phyloP scores from a whole-genome alignment of 2,329 filamentous ascomycete genomes.

The Pseudogymnoascus sp. region DNA sequence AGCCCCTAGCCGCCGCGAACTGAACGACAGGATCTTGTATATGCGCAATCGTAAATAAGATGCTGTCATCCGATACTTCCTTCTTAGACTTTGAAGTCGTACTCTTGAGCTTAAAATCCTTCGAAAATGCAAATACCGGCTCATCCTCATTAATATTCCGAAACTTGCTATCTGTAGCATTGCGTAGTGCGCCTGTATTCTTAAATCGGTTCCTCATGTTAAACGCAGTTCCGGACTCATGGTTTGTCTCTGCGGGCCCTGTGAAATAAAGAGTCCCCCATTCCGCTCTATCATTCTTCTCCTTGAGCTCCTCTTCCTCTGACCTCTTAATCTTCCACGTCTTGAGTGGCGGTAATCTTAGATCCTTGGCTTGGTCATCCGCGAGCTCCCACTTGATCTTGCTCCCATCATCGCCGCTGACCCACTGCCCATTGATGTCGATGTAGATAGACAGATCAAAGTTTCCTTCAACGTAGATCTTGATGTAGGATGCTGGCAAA shows the following conservation, averaged over 20 bases:
- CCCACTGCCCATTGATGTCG: conserved; percentile 72
- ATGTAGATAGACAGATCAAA: conserved; percentile 59
- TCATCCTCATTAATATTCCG: conserved; percentile 68
- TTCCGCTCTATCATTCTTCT: conserved; percentile 67
- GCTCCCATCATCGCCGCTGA: conserved; percentile 65
- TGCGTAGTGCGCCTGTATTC: conserved; percentile 55
- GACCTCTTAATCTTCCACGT: conserved; percentile 58
- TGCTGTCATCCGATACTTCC: conserved; percentile 38
- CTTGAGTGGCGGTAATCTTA: conserved; percentile 42
- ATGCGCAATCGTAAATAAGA: conserved; percentile 69
- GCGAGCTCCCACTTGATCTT: conserved; percentile 63
- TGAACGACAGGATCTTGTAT: conserved; percentile 74
- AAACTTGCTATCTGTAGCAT: conserved; percentile 59
- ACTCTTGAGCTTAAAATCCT: conserved; percentile 48
- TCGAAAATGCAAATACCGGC: conserved; percentile 74
- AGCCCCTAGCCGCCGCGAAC: conserved; percentile 66
- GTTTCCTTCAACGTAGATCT: conserved; percentile 59
- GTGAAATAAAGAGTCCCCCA: conserved; percentile 79
- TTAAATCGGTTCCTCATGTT: conserved; percentile 63
- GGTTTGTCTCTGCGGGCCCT: conserved; percentile 57
- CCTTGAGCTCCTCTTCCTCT: conserved; percentile 64
- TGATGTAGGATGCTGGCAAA: conserved; percentile 69
- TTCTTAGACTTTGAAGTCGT: conserved; percentile 24
- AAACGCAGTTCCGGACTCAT: conserved; percentile 64
- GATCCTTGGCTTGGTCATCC: conserved; percentile 34